phyloP scores from a whole-genome alignment of 192 early-diverging fungal species.

The Coemansia sp. region DNA sequence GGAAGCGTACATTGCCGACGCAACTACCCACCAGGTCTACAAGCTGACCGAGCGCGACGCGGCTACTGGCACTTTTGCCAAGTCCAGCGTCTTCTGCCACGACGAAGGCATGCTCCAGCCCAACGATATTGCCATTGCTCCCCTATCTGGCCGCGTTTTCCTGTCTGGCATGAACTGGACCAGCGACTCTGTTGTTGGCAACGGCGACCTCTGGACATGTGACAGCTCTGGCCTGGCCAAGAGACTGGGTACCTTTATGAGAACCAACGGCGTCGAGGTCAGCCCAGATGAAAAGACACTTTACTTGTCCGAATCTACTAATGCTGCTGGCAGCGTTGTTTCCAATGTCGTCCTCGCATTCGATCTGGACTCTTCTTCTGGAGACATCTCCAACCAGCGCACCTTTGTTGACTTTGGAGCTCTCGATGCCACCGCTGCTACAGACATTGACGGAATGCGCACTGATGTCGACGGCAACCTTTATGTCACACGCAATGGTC shows the following conservation, averaged over 20 bases:
- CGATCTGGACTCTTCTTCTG: slow-evolving; percentile 41
- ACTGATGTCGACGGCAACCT: slow-evolving; percentile 56
- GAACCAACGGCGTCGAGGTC: slow-evolving; percentile 63
- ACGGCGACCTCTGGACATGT: slow-evolving; percentile 59
- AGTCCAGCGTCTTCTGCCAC: slow-evolving; percentile 32
- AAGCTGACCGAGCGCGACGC: neutral
- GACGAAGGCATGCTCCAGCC: slow-evolving; percentile 47
- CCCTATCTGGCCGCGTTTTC: slow-evolving; percentile 34
- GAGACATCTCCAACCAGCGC: slow-evolving; percentile 28
- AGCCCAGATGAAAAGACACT: slow-evolving; percentile 58
- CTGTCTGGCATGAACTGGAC: slow-evolving; percentile 54
- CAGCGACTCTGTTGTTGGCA: slow-evolving; percentile 36
- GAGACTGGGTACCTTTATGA: slow-evolving; percentile 37
- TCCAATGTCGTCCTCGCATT: slow-evolving; percentile 55
- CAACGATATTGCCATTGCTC: slow-evolving; percentile 55
- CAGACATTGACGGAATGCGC: slow-evolving; percentile 63
- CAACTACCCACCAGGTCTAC: slow-evolving; percentile 6
- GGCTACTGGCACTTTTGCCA: slow-evolving; percentile 6
- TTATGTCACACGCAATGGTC: slow-evolving; percentile 57
- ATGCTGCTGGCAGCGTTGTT: slow-evolving; percentile 37
- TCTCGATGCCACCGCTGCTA: slow-evolving; percentile 46
- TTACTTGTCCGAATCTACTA: slow-evolving; percentile 58
- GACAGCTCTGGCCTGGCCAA: slow-evolving; percentile 35
- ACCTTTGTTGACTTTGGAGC: slow-evolving; percentile 54
- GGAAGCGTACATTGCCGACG: slow-evolving; percentile 14